Evolutionary conservation across 169 alveolate genomes (phyloP).

Genomic region (Amoebophrya sp.): DNA sequence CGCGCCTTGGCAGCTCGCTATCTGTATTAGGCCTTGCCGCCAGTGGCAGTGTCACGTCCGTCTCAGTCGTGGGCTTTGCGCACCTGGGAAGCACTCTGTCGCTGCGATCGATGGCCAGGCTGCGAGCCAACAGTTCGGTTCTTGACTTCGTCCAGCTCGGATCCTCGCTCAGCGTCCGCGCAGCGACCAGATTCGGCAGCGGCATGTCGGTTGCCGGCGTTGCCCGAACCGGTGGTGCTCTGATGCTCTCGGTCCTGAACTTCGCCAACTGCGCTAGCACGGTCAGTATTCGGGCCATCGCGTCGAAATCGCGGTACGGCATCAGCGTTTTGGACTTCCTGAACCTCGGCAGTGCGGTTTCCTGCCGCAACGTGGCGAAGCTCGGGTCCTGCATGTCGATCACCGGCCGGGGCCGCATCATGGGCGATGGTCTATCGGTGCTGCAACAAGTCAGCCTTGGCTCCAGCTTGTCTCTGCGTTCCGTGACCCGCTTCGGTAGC

Average conservation of each 20-base stretch:
- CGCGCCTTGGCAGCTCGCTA: not conserved
- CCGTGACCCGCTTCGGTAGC: slow-evolving; percentile 25
- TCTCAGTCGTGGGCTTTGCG: too few species aligned
- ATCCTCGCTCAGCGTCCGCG: not conserved
- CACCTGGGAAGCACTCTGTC: too few species aligned
- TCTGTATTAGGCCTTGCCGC: not conserved
- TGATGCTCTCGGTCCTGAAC: slow-evolving; percentile 1
- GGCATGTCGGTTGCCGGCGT: slow-evolving; percentile 23
- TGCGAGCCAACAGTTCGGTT: too few species aligned
- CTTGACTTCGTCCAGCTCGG: not conserved
- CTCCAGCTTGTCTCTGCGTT: not conserved
- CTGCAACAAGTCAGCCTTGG: not conserved
- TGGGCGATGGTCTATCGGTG: too few species aligned
- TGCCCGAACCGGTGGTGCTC: too few species aligned
- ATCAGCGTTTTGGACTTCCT: not conserved
- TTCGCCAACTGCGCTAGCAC: not conserved
- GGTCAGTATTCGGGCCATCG: not conserved
- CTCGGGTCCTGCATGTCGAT: not conserved
- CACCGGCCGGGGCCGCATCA: too few species aligned
- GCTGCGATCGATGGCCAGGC: too few species aligned
- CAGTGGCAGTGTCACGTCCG: too few species aligned
- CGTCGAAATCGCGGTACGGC: slow-evolving; percentile 17
- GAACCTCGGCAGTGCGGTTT: not conserved
- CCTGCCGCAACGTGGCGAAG: not conserved
- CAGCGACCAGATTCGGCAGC: not conserved